Percentiles rank a stretch among this genome's conserved stretches.
Conservation (phyloP, 345 rosid genomes). For the Rubroshorea leprosula region DNA sequence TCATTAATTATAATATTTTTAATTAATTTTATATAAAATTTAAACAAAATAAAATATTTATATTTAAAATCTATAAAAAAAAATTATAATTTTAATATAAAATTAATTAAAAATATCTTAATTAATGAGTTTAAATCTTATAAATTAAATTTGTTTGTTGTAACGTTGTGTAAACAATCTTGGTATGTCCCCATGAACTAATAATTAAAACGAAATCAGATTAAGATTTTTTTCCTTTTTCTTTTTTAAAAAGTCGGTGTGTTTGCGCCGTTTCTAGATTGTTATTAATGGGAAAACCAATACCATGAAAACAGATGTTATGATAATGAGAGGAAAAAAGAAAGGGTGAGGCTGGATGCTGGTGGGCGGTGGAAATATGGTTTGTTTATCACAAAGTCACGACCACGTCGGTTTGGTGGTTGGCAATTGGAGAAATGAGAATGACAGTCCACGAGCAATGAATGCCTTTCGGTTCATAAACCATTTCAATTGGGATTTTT, state of each 20-base stretch:
- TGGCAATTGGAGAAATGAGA: background rate
- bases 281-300: background rate
- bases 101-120: too few relatives aligned
- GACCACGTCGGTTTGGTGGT: background rate
- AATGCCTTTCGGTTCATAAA: background rate
- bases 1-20: too few relatives aligned
- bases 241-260: background rate
- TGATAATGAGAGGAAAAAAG: background rate
- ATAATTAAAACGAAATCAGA: too few relatives aligned
- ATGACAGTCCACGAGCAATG: background rate
- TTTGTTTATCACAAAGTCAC: background rate
- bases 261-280: background rate
- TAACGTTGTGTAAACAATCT: too few relatives aligned
- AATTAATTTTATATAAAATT: too few relatives aligned
- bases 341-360: background rate
- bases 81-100: too few relatives aligned
- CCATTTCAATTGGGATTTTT: background rate
- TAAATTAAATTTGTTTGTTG: too few relatives aligned
- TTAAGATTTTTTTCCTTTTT: too few relatives aligned
- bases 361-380: background rate
- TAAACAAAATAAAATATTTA: too few relatives aligned
- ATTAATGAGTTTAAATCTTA: too few relatives aligned
- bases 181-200: too few relatives aligned
- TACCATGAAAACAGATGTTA: background rate
- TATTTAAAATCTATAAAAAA: too few relatives aligned